Conservation (phyloP, 1,284 basidiomycete genomes). For the Pseudozyma hubeiensis region DNA sequence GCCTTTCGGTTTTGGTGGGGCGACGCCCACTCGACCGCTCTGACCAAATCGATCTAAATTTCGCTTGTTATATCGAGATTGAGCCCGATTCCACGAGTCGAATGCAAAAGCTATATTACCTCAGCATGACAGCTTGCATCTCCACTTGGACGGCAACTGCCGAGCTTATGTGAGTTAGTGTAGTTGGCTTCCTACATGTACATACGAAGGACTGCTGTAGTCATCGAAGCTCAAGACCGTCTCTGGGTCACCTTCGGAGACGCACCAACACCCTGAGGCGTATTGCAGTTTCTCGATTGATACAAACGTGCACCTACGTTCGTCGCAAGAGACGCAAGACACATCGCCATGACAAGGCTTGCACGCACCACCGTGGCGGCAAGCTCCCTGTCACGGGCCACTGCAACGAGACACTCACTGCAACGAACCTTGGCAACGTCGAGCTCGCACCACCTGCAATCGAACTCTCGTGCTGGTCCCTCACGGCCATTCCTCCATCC, state of each 20-base stretch:
- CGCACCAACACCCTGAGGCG: too few species aligned
- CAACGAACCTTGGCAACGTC: neutral
- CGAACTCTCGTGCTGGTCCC: constrained; percentile 9
- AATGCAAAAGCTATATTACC: neutral
- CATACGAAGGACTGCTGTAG: too few species aligned
- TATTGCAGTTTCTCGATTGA: too few species aligned
- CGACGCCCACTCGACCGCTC: neutral
- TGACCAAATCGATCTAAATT: neutral
- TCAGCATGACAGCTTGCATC: too few species aligned
- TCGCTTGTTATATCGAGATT: neutral
- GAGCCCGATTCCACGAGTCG: neutral
- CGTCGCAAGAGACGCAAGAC: too few species aligned
- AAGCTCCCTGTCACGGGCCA: neutral
- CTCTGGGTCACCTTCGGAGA: too few species aligned
- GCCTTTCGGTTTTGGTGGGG: constrained; percentile 26
- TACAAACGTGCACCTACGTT: too few species aligned
- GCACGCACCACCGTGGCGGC: constrained; percentile 16
- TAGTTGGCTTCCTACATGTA: too few species aligned
- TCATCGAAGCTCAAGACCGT: too few species aligned
- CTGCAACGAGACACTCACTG: neutral
- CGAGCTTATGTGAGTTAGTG: neutral
- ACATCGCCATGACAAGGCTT: constrained; percentile 22
- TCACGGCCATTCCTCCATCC: constrained; percentile 1
- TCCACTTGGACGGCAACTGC: neutral
- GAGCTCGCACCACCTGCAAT: too few species aligned